Conservation (phyloP, 2,329 filamentous ascomycete genomes). For the Trichoderma koningii region DNA sequence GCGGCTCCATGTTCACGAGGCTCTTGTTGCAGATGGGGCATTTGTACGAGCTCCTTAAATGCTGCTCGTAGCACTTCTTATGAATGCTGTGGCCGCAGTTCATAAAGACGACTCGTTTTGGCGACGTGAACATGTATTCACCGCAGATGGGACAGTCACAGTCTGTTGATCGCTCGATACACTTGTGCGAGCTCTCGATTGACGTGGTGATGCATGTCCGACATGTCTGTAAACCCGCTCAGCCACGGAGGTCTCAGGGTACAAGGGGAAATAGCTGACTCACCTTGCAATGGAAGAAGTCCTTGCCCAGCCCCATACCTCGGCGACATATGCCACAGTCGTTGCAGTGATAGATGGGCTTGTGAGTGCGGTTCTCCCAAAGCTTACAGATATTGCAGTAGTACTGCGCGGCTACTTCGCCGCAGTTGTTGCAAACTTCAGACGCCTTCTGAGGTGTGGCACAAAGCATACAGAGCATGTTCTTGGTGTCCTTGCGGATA, state of each 20-base stretch:
- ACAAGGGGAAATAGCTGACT: conserved; percentile 25
- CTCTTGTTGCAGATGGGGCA: conserved; percentile 97
- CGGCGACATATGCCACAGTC: conserved; percentile 95
- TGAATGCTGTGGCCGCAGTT: conserved; percentile 95
- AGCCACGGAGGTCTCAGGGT: not conserved
- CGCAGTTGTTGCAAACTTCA: conserved; percentile 77
- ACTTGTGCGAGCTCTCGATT: conserved; percentile 82
- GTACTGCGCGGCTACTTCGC: conserved; percentile 77
- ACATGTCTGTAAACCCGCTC: conserved; percentile 64
- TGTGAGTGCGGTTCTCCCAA: conserved; percentile 91
- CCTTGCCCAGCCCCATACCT: conserved; percentile 88
- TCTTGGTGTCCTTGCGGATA: conserved; percentile 78
- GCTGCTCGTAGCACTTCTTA: conserved; percentile 81
- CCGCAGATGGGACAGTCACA: conserved; percentile 96
- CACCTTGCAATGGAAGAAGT: conserved; percentile 98
- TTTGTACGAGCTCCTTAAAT: conserved; percentile 89
- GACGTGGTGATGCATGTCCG: conserved; percentile 92
- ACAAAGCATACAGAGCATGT: conserved; percentile 98
- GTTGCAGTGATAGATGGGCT: conserved; percentile 92
- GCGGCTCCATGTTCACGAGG: conserved; percentile 94
- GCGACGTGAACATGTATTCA: conserved; percentile 94
- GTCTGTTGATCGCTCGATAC: conserved; percentile 90
- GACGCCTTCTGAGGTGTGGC: conserved; percentile 78
- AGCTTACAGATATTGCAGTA: conserved; percentile 95
- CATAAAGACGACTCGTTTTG: conserved; percentile 88